Evolutionary conservation across 768 basidiomycete species (phyloP).

Genomic region (Phanerochaete sordida): DNA sequence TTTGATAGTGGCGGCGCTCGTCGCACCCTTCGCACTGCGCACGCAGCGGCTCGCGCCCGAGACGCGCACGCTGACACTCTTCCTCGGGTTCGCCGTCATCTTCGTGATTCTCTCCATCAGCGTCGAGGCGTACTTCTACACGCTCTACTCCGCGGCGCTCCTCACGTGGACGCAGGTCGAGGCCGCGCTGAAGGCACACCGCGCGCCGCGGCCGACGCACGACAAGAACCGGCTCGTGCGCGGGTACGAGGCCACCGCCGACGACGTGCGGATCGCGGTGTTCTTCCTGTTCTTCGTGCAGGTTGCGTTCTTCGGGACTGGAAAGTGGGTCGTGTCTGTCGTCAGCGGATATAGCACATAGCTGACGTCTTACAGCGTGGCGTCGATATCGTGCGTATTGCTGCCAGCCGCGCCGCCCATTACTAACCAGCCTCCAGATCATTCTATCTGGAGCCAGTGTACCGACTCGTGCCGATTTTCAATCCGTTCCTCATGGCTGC

Average conservation of each 20-base stretch:
- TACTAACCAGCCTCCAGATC: constrained; percentile 37
- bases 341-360: too few species aligned
- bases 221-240: neutral
- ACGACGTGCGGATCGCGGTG: constrained; percentile 69
- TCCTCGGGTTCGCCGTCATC: constrained; percentile 69
- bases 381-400: constrained; percentile 69
- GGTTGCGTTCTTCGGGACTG: constrained; percentile 81
- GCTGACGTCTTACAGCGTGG: too few species aligned
- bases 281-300: constrained; percentile 88
- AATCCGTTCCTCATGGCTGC: constrained; percentile 81
- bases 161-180: constrained; percentile 70
- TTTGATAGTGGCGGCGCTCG: constrained; percentile 42
- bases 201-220: neutral
- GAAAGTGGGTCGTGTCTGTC: constrained; percentile 49
- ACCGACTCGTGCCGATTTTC: constrained; percentile 82
- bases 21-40: constrained; percentile 40
- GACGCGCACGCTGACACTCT: constrained; percentile 52
- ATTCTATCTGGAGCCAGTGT: constrained; percentile 87
- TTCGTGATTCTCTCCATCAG: constrained; percentile 82
- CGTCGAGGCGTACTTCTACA: constrained; percentile 77
- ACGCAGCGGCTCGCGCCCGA: constrained; percentile 25
- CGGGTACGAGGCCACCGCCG: constrained; percentile 29
- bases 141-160: constrained; percentile 61
- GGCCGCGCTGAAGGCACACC: constrained; percentile 22
- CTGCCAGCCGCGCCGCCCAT: neutral